These are phyloP conservation scores for Colletotrichum cereale DNA, from an alignment of 2,329 filamentous ascomycete species.

Conservation along the genomic window DNA sequence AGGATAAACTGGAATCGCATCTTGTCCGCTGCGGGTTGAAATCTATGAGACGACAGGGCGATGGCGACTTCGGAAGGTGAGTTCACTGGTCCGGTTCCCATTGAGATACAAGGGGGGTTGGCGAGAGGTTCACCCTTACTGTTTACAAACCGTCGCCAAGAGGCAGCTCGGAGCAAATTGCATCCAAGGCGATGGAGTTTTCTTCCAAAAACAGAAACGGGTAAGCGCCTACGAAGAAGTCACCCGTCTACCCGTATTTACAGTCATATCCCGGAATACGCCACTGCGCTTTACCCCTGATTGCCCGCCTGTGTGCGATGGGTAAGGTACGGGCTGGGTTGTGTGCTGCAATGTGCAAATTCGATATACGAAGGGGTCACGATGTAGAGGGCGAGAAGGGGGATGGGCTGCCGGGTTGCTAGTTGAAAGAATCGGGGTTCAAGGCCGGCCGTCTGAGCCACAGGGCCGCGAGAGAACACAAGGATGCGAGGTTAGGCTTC, in stretches of 20 bases:
- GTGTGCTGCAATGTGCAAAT: constrained; percentile 14
- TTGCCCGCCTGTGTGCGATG: neutral
- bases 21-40: neutral
- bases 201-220: constrained; percentile 15
- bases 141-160: constrained; percentile 24
- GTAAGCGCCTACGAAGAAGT: constrained; percentile 18
- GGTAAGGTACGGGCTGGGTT: constrained; percentile 13
- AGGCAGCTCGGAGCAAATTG: constrained; percentile 30
- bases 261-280: neutral
- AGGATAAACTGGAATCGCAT: neutral
- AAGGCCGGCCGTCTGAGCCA: neutral
- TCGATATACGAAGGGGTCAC: constrained; percentile 12
- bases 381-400: neutral
- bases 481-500: constrained; percentile 27
- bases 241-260: constrained; percentile 6
- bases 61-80: constrained; percentile 14
- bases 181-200: constrained; percentile 25
- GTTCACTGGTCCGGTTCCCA: neutral
- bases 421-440: constrained; percentile 17
- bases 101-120: neutral
- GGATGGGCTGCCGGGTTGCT: constrained; percentile 10
- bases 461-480: neutral
- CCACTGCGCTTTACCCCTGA: constrained; percentile 17
- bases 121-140: constrained; percentile 20
- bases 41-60: neutral